A percentile compares a stretch with the other conserved stretches of the same genome.
Conservation (phyloP, 768 basidiomycete species). For the Austroboletus festivus region DNA sequence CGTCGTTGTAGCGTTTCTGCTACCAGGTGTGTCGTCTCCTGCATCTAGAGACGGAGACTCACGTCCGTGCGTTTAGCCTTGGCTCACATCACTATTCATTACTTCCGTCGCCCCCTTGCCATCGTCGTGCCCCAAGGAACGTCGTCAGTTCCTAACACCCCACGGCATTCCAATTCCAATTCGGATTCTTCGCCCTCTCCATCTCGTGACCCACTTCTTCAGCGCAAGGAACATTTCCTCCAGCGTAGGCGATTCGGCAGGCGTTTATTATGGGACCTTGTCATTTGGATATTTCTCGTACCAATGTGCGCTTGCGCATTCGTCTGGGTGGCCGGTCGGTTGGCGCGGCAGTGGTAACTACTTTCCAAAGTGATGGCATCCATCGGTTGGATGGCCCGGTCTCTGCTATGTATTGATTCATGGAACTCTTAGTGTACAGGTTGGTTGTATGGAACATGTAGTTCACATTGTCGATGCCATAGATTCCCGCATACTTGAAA, state of each 20-base stretch:
- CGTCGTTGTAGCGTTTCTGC: slow-evolving; percentile 55
- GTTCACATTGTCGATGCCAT: not conserved
- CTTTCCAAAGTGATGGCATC: not conserved
- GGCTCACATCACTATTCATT: slow-evolving; percentile 77
- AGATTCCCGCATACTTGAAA: not conserved
- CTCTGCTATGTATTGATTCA: not conserved
- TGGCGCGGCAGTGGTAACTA: slow-evolving; percentile 52
- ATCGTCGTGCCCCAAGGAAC: slow-evolving; percentile 70
- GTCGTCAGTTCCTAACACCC: slow-evolving; percentile 18
- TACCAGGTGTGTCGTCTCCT: slow-evolving; percentile 48
- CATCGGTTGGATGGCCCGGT: slow-evolving; percentile 4
- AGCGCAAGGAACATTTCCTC: slow-evolving; percentile 81
- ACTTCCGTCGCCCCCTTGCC: slow-evolving; percentile 77
- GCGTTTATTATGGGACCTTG: slow-evolving; percentile 80
- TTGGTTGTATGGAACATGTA: slow-evolving; percentile 2
- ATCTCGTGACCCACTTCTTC: slow-evolving; percentile 66
- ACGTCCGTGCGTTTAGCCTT: slow-evolving; percentile 42
- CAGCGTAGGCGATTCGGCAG: slow-evolving; percentile 71
- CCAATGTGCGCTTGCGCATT: slow-evolving; percentile 56
- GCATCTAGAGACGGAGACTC: not conserved
- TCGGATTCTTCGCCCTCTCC: slow-evolving; percentile 24
- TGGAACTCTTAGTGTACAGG: slow-evolving; percentile 2
- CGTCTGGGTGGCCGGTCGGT: slow-evolving; percentile 54
- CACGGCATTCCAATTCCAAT: slow-evolving; percentile 14
- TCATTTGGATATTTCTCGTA: slow-evolving; percentile 70